phyloP scores from a whole-genome alignment of 768 basidiomycete species.

The Tulasnella sp. region DNA sequence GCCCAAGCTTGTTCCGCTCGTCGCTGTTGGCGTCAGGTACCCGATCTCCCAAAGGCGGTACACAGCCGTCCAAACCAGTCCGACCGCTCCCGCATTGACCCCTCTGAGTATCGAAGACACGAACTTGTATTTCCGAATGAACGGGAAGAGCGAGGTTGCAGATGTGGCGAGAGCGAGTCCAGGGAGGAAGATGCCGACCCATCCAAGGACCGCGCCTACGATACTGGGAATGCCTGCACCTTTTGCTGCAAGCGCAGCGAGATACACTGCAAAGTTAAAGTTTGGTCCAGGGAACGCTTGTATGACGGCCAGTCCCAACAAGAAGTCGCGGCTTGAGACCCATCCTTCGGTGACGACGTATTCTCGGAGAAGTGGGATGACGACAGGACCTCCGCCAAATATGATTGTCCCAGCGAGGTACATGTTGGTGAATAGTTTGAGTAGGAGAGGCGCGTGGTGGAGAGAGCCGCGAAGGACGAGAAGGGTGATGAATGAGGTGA shows the following conservation, averaged over 20 bases:
- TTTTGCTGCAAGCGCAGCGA: conserved; percentile 38
- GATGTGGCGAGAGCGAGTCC: not conserved
- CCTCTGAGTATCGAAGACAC: conserved; percentile 23
- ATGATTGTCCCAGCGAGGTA: conserved; percentile 44
- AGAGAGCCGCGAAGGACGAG: conserved; percentile 2
- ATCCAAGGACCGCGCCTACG: not conserved
- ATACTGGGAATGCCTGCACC: not conserved
- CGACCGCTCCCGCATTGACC: conserved; percentile 19
- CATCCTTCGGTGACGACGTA: conserved; percentile 46
- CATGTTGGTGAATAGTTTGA: conserved; percentile 38
- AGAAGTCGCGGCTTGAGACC: conserved; percentile 49
- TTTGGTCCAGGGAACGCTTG: conserved; percentile 49
- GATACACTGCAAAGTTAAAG: conserved; percentile 47
- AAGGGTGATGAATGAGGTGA: not conserved
- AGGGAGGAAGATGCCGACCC: conserved; percentile 3
- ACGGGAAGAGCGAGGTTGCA: not conserved
- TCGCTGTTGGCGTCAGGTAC: conserved; percentile 4
- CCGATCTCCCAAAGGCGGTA: conserved; percentile 21
- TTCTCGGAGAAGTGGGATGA: conserved; percentile 46
- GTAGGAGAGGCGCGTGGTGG: conserved; percentile 22
- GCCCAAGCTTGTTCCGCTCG: conserved; percentile 6
- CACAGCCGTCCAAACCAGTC: conserved; percentile 20
- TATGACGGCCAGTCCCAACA: conserved; percentile 45
- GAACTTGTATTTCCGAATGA: not conserved
- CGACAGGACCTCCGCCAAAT: conserved; percentile 50